These are phyloP conservation scores for Bothriochloa decipiens DNA, from an alignment of 176 grass and related monocot species.

Conservation along the genomic window DNA sequence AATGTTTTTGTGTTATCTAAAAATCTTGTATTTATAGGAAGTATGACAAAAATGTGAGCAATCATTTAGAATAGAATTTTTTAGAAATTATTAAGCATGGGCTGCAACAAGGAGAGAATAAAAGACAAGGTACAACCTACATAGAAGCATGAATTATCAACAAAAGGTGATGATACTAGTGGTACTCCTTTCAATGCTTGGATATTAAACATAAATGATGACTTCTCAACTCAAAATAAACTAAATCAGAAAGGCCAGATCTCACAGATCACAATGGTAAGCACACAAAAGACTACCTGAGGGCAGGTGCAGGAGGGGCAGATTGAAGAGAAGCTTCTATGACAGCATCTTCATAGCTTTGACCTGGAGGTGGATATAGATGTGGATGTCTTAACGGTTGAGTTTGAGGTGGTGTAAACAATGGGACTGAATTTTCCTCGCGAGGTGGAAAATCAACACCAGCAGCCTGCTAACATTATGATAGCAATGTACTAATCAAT, in stretches of 20 bases:
- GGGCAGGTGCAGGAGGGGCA: constrained; percentile 48
- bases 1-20: background rate
- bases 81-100: background rate
- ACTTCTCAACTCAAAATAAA: constrained; percentile 22
- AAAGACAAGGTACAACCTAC: constrained; percentile 21
- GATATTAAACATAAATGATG: constrained; percentile 33
- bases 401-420: constrained; percentile 94
- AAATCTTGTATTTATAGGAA: constrained; percentile 6
- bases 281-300: constrained; percentile 60
- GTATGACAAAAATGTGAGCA: background rate
- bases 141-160: constrained; percentile 3
- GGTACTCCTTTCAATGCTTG: constrained; percentile 33
- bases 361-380: constrained; percentile 58
- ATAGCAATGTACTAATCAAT: constrained; percentile 21
- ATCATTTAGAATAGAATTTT: constrained; percentile 16
- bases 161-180: background rate
- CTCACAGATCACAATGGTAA: background rate
- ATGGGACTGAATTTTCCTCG: constrained; percentile 65
- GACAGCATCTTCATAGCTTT: constrained; percentile 74
- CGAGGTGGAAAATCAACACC: constrained; percentile 96
- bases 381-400: constrained; percentile 71
- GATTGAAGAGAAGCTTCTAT: constrained; percentile 87
- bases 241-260: constrained; percentile 1
- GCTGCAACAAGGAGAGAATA: background rate
- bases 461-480: constrained; percentile 60